A percentile compares a stretch with the other conserved stretches of the same genome.
These are phyloP conservation scores for Lithocarpus polystachyus DNA, from an alignment of 306 rosid species.

Conservation along the genomic window DNA sequence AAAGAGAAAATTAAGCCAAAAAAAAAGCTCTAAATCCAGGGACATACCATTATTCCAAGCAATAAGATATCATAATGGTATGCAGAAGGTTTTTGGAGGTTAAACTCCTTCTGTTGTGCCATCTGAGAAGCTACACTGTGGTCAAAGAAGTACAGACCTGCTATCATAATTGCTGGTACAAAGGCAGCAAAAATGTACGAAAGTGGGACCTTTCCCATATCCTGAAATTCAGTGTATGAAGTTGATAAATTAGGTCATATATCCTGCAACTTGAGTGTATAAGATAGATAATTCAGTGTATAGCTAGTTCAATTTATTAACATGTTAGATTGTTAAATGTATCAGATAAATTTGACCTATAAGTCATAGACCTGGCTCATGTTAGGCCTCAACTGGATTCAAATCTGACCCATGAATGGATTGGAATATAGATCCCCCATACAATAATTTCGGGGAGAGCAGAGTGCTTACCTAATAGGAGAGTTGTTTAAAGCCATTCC, in stretches of 20 bases:
- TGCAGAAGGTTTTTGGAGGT: conserved; percentile 78
- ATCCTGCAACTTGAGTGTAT: background rate
- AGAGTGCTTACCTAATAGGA: background rate
- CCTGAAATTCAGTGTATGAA: conserved; percentile 31
- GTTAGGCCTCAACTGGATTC: background rate
- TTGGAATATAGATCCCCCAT: background rate
- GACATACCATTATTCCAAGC: conserved; percentile 61
- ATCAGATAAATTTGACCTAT: background rate
- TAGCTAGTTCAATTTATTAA: background rate
- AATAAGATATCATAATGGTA: conserved; percentile 77
- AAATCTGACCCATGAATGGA: background rate
- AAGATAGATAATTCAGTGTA: background rate
- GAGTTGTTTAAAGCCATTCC: background rate
- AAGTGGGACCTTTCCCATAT: conserved; percentile 71
- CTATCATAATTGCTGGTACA: conserved; percentile 78
- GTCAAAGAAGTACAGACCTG: conserved; percentile 88
- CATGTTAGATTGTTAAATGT: background rate
- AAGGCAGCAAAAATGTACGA: conserved; percentile 63
- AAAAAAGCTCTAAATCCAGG: conserved; percentile 6
- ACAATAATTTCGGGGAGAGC: no score
- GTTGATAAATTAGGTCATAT: background rate
- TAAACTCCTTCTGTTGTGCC: conserved; percentile 92
- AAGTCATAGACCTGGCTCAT: background rate
- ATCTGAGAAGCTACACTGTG: conserved; percentile 84
- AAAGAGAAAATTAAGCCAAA: background rate